phyloP scores from a whole-genome alignment of 495 filamentous ascomycete genomes.

The Niebla homalea region DNA sequence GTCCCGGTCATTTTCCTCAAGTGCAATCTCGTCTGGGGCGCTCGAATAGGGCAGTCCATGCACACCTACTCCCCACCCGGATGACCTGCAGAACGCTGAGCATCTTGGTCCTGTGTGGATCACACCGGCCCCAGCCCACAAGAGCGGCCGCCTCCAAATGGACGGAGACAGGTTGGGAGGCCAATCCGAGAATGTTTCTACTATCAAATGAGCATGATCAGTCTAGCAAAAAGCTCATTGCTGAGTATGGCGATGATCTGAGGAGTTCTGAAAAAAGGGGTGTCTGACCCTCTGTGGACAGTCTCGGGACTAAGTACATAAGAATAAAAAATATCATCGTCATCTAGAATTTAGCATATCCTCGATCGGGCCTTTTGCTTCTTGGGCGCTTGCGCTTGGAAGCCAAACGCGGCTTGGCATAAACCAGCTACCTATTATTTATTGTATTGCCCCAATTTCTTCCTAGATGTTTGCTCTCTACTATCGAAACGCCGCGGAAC shows the following conservation, averaged over 20 bases:
- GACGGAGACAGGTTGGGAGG: slow-evolving; percentile 16
- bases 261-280: no score
- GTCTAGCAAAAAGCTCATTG: neutral
- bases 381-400: no score
- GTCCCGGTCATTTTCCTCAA: neutral
- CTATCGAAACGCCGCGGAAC: no score
- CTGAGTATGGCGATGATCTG: neutral
- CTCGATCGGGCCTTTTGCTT: no score
- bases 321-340: no score
- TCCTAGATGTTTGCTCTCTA: no score
- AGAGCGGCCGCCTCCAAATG: slow-evolving; percentile 9
- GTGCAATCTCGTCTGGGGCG: neutral
- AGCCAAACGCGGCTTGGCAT: no score
- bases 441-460: no score
- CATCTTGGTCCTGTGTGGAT: neutral
- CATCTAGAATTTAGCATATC: no score
- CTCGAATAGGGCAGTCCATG: neutral
- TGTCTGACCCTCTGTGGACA: no score
- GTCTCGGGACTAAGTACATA: no score
- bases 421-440: no score
- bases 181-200: neutral
- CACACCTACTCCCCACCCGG: neutral
- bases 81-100: neutral
- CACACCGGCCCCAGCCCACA: slow-evolving; percentile 16
- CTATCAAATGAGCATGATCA: neutral